Evolutionary conservation across 768 basidiomycete genomes (phyloP).

Genomic region (Cytidiella melzeri): DNA sequence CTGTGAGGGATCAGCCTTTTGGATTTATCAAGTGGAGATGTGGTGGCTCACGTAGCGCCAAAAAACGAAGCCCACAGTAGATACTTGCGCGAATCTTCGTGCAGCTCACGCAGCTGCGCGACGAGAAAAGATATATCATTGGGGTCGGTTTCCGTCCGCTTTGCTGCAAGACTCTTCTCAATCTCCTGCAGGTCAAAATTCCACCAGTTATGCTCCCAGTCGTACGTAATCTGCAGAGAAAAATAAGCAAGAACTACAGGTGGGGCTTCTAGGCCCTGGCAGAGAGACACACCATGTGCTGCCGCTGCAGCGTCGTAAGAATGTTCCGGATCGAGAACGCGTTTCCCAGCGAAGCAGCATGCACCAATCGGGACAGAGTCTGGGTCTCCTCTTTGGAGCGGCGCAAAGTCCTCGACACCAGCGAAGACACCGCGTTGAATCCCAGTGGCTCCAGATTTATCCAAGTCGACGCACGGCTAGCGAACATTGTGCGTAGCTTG

Average conservation of each 20-base stretch:
- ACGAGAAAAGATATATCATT: constrained; percentile 58
- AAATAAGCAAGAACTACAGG: constrained; percentile 1
- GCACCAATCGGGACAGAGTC: constrained; percentile 49
- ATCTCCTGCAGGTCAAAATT: constrained; percentile 52
- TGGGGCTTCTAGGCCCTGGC: too few species aligned
- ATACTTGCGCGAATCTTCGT: constrained; percentile 60
- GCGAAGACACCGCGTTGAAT: constrained; percentile 46
- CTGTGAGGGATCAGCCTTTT: constrained; percentile 25
- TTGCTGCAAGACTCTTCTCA: constrained; percentile 45
- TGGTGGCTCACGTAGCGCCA: constrained; percentile 53
- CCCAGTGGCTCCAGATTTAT: constrained; percentile 57
- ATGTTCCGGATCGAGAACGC: constrained; percentile 65
- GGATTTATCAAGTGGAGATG: not conserved
- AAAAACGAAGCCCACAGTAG: constrained; percentile 70
- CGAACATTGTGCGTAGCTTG: constrained; percentile 51
- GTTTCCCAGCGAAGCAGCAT: constrained; percentile 57
- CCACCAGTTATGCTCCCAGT: constrained; percentile 64
- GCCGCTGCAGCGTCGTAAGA: constrained; percentile 55
- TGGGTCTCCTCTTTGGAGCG: constrained; percentile 49
- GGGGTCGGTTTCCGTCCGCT: constrained; percentile 48
- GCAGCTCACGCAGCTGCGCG: constrained; percentile 52
- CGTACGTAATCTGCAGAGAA: constrained; percentile 48
- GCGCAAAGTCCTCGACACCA: constrained; percentile 62
- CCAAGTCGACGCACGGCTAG: constrained; percentile 57
- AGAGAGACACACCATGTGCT: constrained; percentile 45